Evolutionary conservation across 2,329 filamentous ascomycete species (phyloP), one percentile per base, ranked within the genome.

Genomic region (Sclerotinia glacialis): DNA sequence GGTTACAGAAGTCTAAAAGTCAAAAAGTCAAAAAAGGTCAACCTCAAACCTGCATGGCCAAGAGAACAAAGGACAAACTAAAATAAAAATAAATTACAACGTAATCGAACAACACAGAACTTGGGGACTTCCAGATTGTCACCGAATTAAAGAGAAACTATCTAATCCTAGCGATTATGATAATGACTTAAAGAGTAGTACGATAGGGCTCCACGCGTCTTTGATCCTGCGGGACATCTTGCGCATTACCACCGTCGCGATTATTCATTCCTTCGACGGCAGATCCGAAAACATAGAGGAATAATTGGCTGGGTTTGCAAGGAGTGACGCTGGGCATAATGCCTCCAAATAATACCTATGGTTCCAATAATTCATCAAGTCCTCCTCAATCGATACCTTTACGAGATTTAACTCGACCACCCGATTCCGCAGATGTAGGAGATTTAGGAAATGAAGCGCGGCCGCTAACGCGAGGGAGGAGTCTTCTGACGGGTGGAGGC

Each of bases 331-430:
- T 67, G 58, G 66, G 65, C 71, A 76, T 67, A 67, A 84, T 82
- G 81, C 79, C 82, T 78, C 80, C 81, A 72, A 78, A 80, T 74
- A 80, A 80, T 72, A 77, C 80, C 61, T 78, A 80, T 67, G 78
- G 80, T 67, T 67, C 69, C 44, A 63, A 69, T 69, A 79, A 80
- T 71, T 78, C 79, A 69, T 80, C 83, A 37, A 78, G 79, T 55
- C 76, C 78, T 67, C 80, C 82, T 68, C 84, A 85, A 74, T 88
- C 89, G 69, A 93, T 95, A 79, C 90, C 89, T 68, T 81, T 94
- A 67, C 88, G 88, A 77, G 85, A 89, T 72, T 80, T 91, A 34
- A 67, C 72, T 71, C 77, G 72, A 16, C 75, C 75, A 59, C 73
- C 76, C n/a, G 75, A 76, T 68, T 71, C 72, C 18, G 68, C 66